Evolutionary conservation across 192 early-diverging fungal species (phyloP).

Genomic region (Tieghemiomyces parasiticus): DNA sequence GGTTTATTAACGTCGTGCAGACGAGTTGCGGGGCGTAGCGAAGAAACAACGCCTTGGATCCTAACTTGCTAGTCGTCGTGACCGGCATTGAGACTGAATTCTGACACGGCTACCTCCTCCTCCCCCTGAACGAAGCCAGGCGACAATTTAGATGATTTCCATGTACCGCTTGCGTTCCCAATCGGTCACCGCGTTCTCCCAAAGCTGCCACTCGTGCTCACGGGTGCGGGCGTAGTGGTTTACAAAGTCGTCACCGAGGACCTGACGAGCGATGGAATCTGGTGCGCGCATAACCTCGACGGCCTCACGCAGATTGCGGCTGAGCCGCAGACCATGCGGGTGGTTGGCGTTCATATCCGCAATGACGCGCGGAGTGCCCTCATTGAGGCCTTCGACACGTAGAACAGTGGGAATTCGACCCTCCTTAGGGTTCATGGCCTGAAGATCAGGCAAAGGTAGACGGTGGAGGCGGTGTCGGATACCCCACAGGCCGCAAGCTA

Average conservation of each 20-base stretch:
- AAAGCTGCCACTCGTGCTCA: conserved; percentile 54
- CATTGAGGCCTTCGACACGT: conserved; percentile 11
- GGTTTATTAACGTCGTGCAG: too few relatives aligned
- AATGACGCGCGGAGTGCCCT: conserved; percentile 20
- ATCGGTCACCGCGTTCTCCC: conserved; percentile 54
- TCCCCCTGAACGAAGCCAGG: too few relatives aligned
- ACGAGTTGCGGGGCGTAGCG: too few relatives aligned
- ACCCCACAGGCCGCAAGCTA: conserved; percentile 57
- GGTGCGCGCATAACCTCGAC: conserved; percentile 40
- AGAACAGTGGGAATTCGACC: conserved; percentile 8
- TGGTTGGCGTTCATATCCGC: conserved; percentile 14
- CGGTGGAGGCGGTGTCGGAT: conserved; percentile 38
- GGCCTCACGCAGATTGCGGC: conserved; percentile 47
- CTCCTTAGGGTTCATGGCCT: conserved; percentile 12
- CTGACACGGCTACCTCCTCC: too few relatives aligned
- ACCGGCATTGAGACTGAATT: too few relatives aligned
- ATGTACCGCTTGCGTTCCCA: conserved; percentile 56
- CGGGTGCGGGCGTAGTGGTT: conserved; percentile 63
- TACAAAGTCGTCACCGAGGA: conserved; percentile 61
- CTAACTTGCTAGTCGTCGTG: too few relatives aligned
- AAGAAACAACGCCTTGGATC: too few relatives aligned
- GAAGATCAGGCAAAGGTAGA: conserved; percentile 21
- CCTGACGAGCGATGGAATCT: conserved; percentile 47
- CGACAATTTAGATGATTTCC: conserved; percentile 43
- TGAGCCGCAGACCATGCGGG: conserved; percentile 5